Conservation (phyloP, 768 basidiomycete genomes). For the Leccinum aurantiacum region DNA sequence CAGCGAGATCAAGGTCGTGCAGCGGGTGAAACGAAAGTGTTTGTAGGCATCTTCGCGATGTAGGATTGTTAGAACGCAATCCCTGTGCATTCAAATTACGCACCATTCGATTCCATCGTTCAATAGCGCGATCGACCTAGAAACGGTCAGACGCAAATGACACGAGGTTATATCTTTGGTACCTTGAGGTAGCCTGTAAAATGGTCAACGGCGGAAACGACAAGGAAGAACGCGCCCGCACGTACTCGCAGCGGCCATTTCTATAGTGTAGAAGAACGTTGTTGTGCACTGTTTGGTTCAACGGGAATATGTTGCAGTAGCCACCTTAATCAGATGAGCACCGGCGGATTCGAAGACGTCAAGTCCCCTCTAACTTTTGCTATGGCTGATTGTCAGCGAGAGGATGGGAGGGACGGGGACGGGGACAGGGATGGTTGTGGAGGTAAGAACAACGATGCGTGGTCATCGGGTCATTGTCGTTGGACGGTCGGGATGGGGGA, state of each 20-base stretch:
- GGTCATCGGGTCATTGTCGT: too few relatives aligned
- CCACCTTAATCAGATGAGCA: not conserved
- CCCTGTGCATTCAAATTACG: conserved; percentile 12
- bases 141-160: not conserved
- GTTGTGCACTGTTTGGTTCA: conserved; percentile 34
- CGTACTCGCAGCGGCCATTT: conserved; percentile 72
- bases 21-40: conserved; percentile 76
- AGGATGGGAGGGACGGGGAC: too few relatives aligned
- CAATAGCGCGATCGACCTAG: conserved; percentile 55
- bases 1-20: conserved; percentile 59
- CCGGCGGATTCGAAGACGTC: too few relatives aligned
- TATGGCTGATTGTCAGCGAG: too few relatives aligned
- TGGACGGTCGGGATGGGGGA: too few relatives aligned
- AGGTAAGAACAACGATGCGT: too few relatives aligned
- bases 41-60: conserved; percentile 86
- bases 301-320: conserved; percentile 4
- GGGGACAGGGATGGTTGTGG: too few relatives aligned
- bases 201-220: conserved; percentile 12
- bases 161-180: not conserved
- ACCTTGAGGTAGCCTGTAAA: conserved; percentile 60
- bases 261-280: conserved; percentile 23
- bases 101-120: conserved; percentile 65
- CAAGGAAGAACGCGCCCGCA: conserved; percentile 6
- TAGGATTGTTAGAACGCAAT: not conserved
- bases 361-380: too few relatives aligned